Evolutionary conservation across 192 early-diverging fungal genomes (phyloP), one percentile per base, ranked within the genome.

Genomic region (Lobulomyces angularis): DNA sequence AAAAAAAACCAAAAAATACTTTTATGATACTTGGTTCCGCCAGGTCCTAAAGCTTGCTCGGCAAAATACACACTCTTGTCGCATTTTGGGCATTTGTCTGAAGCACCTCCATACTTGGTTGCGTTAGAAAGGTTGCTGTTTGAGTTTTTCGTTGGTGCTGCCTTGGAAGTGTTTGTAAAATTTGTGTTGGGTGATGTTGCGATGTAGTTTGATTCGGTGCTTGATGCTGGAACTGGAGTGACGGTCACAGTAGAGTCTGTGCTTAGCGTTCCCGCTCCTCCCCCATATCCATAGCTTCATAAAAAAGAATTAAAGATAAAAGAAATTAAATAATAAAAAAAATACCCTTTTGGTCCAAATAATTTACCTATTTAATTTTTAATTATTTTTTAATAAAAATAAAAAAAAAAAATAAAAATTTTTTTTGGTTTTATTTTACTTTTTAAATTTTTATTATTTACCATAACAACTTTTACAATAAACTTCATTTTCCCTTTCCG

Each of bases 331-430:
- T 35, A 32, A 8, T n/a, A n/a, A n/a, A n/a, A n/a, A n/a, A n/a
- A n/a, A n/a, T n/a, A n/a, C n/a, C n/a, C n/a, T n/a, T 62, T 66
- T 14, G 68, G 68, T 34, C 68, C 68, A 58, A 64, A 71, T 12
- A 66, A 34, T 44, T 62, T 63, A 5, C 50, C 63, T n/a, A n/a
- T n/a, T n/a, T n/a, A n/a, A n/a, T n/a, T n/a, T n/a, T n/a, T n/a
- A n/a, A n/a, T n/a, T n/a, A n/a, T n/a, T n/a, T n/a, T n/a, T n/a
- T n/a, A n/a, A n/a, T n/a, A n/a, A n/a, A n/a, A n/a, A n/a, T n/a
- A n/a, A n/a, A n/a, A n/a, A n/a, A n/a, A n/a, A n/a, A n/a, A n/a
- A n/a, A n/a, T n/a, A n/a, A n/a, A n/a, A n/a, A n/a, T n/a, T n/a
- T n/a, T n/a, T n/a, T n/a, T n/a, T n/a, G n/a, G n/a, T n/a, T n/a